Conservation (phyloP, 306 rosid species). For the Rosa chinensis region DNA sequence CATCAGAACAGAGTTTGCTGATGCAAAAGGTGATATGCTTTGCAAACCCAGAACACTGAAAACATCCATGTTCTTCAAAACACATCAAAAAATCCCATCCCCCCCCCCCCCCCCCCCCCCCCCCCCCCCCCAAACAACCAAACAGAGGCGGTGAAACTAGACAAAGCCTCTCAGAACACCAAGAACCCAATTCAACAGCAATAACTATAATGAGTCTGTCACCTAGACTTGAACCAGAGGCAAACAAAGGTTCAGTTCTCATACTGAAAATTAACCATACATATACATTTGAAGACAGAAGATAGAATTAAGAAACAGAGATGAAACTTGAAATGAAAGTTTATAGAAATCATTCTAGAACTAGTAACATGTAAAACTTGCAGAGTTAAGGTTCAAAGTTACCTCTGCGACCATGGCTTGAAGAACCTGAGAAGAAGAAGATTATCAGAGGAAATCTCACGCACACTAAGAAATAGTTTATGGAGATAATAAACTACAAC, state of each 20-base stretch:
- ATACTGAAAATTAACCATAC: conserved; percentile 8
- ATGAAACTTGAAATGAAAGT: neutral
- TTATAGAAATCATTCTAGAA: conserved; percentile 16
- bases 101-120: no score
- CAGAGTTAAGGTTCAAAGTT: conserved; percentile 10
- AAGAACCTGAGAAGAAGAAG: conserved; percentile 36
- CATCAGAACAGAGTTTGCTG: neutral
- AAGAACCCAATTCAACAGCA: conserved; percentile 12
- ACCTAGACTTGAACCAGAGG: conserved; percentile 12
- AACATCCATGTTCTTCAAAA: conserved; percentile 1
- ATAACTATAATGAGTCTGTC: neutral
- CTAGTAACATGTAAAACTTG: neutral
- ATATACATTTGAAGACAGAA: neutral
- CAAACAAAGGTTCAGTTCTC: conserved; percentile 24
- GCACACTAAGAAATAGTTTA: neutral
- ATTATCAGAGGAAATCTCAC: conserved; percentile 31
- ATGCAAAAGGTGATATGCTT: neutral
- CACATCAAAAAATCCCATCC: conserved; percentile 21
- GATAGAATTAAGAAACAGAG: conserved; percentile 19
- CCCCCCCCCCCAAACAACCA: neutral
- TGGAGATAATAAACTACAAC: neutral
- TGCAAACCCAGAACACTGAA: neutral
- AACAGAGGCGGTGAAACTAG: conserved; percentile 2
- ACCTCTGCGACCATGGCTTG: conserved; percentile 61
- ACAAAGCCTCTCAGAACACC: neutral